Evolutionary conservation across 2,329 filamentous ascomycete species (phyloP).

Genomic region (Colletotrichum siamense): DNA sequence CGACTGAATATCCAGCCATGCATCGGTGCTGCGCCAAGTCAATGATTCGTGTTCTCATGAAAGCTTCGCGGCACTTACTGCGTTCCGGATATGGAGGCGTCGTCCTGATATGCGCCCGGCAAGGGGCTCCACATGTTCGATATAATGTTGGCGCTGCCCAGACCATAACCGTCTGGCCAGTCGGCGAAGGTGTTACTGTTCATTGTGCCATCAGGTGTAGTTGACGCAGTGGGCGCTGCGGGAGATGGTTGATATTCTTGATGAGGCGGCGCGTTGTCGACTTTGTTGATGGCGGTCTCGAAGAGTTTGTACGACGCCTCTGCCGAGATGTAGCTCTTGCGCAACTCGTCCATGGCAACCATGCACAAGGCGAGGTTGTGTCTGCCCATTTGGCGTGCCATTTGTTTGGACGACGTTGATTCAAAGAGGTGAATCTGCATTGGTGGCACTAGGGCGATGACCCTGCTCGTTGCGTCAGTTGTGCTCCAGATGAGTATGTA

Average conservation of each 20-base stretch:
- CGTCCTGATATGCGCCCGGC: background rate
- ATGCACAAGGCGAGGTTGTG: conserved; percentile 15
- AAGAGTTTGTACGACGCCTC: conserved; percentile 5
- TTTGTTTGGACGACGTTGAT: conserved; percentile 4
- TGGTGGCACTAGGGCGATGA: conserved; percentile 9
- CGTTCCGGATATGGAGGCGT: background rate
- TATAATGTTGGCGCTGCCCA: background rate
- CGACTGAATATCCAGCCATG: conserved; percentile 5
- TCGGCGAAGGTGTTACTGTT: background rate
- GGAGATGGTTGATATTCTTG: background rate
- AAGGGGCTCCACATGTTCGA: conserved; percentile 8
- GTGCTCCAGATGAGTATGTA: background rate
- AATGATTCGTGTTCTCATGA: background rate
- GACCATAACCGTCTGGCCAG: background rate
- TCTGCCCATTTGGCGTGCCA: conserved; percentile 14
- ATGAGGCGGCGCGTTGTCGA: background rate
- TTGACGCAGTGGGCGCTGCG: background rate
- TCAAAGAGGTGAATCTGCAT: conserved; percentile 20
- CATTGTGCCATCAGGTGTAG: background rate
- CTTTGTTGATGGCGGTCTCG: conserved; percentile 9
- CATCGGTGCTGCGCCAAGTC: background rate
- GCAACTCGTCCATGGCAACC: conserved; percentile 14
- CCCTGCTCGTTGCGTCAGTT: background rate
- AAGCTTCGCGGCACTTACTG: background rate
- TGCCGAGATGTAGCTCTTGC: conserved; percentile 13